Percentiles rank a stretch among this genome's conserved stretches.
These are phyloP conservation scores for Hypoxylon rickii DNA, from an alignment of 495 filamentous ascomycete genomes.

Conservation along the genomic window DNA sequence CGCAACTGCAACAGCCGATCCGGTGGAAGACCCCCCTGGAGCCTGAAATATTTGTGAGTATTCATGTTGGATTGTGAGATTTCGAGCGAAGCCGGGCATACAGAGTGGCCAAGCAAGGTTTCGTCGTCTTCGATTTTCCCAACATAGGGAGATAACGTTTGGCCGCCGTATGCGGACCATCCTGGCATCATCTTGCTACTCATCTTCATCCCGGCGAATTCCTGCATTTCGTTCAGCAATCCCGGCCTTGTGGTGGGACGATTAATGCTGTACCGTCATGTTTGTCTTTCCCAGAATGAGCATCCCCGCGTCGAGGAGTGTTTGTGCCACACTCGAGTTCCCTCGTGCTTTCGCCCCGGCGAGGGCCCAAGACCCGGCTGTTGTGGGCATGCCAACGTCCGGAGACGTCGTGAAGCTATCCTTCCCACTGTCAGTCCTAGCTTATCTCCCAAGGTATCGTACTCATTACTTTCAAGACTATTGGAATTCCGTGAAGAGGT, in stretches of 20 bases:
- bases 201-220: background rate
- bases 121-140: background rate
- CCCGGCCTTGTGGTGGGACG: too few species aligned
- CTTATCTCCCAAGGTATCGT: too few species aligned
- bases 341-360: background rate
- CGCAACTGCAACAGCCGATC: background rate
- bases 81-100: background rate
- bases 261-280: background rate
- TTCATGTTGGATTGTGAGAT: too few species aligned
- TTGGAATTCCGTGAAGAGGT: constrained; percentile 68
- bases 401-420: background rate
- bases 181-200: background rate
- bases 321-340: background rate
- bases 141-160: background rate
- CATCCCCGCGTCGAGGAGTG: background rate
- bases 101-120: background rate
- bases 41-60: too few species aligned
- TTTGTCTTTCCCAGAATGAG: background rate
- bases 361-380: background rate
- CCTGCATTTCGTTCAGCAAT: background rate
- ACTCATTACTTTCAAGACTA: too few species aligned
- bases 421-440: too few species aligned
- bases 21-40: background rate
- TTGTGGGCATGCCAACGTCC: background rate
- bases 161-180: background rate